Base-by-base conservation (phyloP, 805 yeast species). In the Metschnikowia cubensis region DNA sequence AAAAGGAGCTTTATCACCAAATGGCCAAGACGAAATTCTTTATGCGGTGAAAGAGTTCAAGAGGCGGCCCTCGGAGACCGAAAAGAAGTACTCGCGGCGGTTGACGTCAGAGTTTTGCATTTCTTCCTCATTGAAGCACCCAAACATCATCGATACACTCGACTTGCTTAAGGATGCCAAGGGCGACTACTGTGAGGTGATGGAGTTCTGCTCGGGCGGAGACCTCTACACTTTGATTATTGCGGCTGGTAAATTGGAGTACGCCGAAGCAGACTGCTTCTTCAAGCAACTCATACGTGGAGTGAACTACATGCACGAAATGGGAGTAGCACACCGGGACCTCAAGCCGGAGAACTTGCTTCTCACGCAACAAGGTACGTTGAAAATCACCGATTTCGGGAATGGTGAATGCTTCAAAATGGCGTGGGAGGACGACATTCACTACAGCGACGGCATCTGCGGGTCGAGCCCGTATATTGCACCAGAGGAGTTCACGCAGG, bases 401-500 rank as follows among this genome's bases (percentile, higher is more conserved):
- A 85, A 84, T 62, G 82, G 87, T 25, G 92, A 86, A 62, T 85
- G 96, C 70, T 81, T 89, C 70, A 74, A 81, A 64, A 85, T 85
- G 84, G 94, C 92, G 0, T 87, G 92, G 94, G 94, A 87, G 59
- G 75, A 74, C 34, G 84, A 77, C 29, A 77, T 87, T 42, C 89
- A 84, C 63, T 63, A 83, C 34, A 81, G 87, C 61, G 83, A 81
- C 44, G 95, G 95, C 4, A 75, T 88, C 6, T 85, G 90, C 67
- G 97, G 96, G 7, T 85, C 94, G 0, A 81, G 87, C 6, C 96
- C 96, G 2, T 89, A 89, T 65, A 87, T 90, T 61, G 95, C 96
- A 0, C 96, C 97, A 0, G 97, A 89, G 67, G 94, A 86, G 57
- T 86, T 83, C 65, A 73, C 78, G 2, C 69, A 64, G 52, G 70